Percentiles rank a stretch among this genome's conserved stretches.
Conservation (phyloP, 768 basidiomycete genomes). For the Auricularia auricula-judae region DNA sequence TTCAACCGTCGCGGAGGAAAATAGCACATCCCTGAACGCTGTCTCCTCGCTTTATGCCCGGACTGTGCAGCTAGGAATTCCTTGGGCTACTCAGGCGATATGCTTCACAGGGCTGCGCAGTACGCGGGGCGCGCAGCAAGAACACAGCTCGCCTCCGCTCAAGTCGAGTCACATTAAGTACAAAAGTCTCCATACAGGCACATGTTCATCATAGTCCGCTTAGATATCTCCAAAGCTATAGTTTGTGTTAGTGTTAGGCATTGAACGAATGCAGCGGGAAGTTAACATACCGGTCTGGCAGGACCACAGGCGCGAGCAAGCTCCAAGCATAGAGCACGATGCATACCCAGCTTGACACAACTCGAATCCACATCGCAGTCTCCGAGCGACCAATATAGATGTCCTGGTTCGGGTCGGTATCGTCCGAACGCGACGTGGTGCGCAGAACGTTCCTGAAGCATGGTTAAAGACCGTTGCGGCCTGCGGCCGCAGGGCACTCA, state of each 20-base stretch:
- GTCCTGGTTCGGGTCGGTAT: slow-evolving; percentile 44
- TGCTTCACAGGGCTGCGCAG: no score
- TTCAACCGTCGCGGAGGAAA: no score
- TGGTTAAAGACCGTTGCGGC: background rate
- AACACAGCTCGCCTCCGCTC: no score
- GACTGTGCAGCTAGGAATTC: no score
- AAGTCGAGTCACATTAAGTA: slow-evolving; percentile 25
- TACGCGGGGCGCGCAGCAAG: no score
- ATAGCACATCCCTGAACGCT: no score
- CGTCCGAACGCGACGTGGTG: slow-evolving; percentile 28
- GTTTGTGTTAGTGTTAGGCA: no score
- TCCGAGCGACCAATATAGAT: slow-evolving; percentile 93
- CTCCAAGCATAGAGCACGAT: slow-evolving; percentile 81
- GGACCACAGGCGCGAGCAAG: slow-evolving; percentile 73
- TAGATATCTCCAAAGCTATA: no score
- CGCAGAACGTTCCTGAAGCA: background rate
- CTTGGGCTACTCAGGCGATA: no score
- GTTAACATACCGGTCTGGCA: slow-evolving; percentile 65
- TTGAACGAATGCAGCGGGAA: no score
- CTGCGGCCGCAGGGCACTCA: slow-evolving; percentile 27
- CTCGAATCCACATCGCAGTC: slow-evolving; percentile 98
- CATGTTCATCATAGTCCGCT: no score
- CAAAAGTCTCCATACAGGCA: slow-evolving; percentile 7
- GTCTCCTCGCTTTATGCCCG: no score
- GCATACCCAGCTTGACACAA: slow-evolving; percentile 94